Evolutionary conservation across 192 early-diverging fungal species (phyloP).

Genomic region (Entomortierella beljakovae): DNA sequence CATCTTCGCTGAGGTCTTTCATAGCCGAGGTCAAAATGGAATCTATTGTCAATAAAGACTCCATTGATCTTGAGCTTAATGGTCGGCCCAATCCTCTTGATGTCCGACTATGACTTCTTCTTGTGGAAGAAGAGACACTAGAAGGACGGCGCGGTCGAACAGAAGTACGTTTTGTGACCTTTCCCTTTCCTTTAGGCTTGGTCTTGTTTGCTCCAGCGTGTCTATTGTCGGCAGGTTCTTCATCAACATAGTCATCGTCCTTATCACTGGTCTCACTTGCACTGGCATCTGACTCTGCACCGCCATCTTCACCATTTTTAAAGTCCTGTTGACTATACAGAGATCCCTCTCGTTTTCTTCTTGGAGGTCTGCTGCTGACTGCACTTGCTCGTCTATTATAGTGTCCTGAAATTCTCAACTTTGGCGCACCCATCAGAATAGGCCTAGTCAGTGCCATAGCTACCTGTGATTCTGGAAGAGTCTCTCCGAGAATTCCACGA

Average conservation of each 20-base stretch:
- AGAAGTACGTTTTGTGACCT: too few species aligned
- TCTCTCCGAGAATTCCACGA: constrained; percentile 43
- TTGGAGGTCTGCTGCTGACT: neutral
- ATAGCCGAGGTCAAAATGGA: too few species aligned
- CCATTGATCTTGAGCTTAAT: too few species aligned
- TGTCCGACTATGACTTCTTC: too few species aligned
- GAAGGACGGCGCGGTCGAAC: too few species aligned
- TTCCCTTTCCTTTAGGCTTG: too few species aligned
- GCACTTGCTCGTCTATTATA: constrained; percentile 1
- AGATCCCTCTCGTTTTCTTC: constrained; percentile 4
- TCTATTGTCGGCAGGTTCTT: neutral
- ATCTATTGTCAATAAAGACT: too few species aligned
- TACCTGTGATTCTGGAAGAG: constrained; percentile 47
- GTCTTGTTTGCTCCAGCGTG: too few species aligned
- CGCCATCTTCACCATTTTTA: neutral
- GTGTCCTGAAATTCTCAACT: neutral
- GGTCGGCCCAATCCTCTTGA: too few species aligned
- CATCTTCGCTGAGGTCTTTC: too few species aligned
- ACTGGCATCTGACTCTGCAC: neutral
- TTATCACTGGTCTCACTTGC: constrained; percentile 1
- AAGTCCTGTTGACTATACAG: neutral
- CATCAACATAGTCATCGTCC: constrained; percentile 1
- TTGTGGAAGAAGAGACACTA: too few species aligned
- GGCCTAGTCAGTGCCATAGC: constrained; percentile 42
- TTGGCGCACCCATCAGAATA: constrained; percentile 15